Evolutionary conservation across 257 asterid genomes (phyloP).

Genomic region (Solanum piurae): DNA sequence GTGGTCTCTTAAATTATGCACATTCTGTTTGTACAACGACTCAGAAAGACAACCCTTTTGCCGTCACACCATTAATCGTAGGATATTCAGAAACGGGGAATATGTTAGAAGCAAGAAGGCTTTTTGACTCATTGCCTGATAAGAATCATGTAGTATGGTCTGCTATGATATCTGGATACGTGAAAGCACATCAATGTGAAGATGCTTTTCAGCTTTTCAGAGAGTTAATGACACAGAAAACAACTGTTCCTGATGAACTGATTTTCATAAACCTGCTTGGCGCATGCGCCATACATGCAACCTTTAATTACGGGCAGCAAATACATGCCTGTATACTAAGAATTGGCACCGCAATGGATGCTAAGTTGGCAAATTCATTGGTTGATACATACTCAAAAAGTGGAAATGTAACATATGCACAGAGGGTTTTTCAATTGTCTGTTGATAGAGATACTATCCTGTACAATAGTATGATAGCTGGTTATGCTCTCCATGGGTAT

Average conservation of each 20-base stretch:
- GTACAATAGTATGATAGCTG: constrained; percentile 78
- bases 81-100: constrained; percentile 56
- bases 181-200: constrained; percentile 38
- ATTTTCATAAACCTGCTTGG: constrained; percentile 52
- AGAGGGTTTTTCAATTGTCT: constrained; percentile 31
- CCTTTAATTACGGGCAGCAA: constrained; percentile 60
- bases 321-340: constrained; percentile 57
- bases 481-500: constrained; percentile 77
- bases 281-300: constrained; percentile 55
- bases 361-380: constrained; percentile 43
- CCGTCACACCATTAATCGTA: constrained; percentile 57
- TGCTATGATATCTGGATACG: constrained; percentile 67
- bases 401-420: constrained; percentile 49
- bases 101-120: constrained; percentile 53
- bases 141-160: constrained; percentile 70
- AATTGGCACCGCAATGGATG: constrained; percentile 32
- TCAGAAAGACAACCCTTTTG: constrained; percentile 30
- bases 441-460: constrained; percentile 35
- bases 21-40: constrained; percentile 23
- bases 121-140: constrained; percentile 44
- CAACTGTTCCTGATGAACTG: constrained; percentile 33
- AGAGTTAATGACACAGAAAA: constrained; percentile 23
- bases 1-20: constrained; percentile 56
- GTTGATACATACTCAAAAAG: constrained; percentile 87
- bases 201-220: constrained; percentile 65